Evolutionary conservation across 2,329 filamentous ascomycete genomes (phyloP), one percentile per base, ranked within the genome.

Genomic region (Colletotrichum sublineola): DNA sequence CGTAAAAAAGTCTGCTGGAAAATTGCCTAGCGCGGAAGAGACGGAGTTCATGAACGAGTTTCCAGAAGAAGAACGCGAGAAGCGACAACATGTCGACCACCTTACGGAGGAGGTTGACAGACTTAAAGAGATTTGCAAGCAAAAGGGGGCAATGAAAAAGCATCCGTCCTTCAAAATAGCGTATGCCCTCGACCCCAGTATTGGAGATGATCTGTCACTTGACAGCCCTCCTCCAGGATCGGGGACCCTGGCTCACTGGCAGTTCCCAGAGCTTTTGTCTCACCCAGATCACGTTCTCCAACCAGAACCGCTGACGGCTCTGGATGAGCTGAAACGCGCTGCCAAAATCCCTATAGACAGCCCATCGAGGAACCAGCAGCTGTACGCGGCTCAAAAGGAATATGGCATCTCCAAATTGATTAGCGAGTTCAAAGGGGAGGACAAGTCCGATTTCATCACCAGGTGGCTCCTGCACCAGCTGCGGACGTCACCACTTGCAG

Each of bases 391-490:
- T 2, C 80, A 82, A 63, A 88, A 86, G 69, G 87, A 89, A 75
- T 83, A 81, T n/a, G 81, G 80, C 42, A 88, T 88, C 63, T 79
- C 84, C 55, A 81, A 78, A 7, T 80, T 87, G 14, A 77, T 87
- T 61, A 75, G 74, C 33, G 82, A 83, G 3, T 75, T 78, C 3
- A 76, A 80, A 14, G 75, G 76, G 2, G 81, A 81, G 3, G 81
- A 82, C 74, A 85, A 83, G 73, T 78, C 77, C 1, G 84, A 87
- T 62, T 87, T 82, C 68, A 83, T 89, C 75, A 85, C 85, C 74
- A 81, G 85, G 52, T 89, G 88, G 87, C 78, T 89, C 3, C 80
- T 89, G 15, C 85, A 89, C 60, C 83, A 84, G 53, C 80, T 89
- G 52, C 83, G 86, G 46, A 79, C 81, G 18, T 86, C 84, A 3